Evolutionary conservation across 2,329 filamentous ascomycete genomes (phyloP).

Genomic region (Triangularia verruculosa): DNA sequence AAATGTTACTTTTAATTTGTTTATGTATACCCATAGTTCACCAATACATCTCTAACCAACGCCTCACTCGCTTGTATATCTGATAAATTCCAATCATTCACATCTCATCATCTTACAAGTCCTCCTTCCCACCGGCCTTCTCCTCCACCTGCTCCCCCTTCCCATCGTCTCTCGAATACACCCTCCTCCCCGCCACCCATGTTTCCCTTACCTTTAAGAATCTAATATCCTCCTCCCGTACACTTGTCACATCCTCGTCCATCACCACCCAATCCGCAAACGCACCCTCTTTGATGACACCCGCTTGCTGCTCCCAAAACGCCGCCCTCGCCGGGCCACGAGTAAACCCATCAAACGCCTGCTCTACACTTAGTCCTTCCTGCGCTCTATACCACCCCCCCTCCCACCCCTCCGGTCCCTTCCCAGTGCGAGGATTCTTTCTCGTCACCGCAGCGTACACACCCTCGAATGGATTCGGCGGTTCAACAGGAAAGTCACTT

Average conservation of each 20-base stretch:
- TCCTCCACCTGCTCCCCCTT: background rate
- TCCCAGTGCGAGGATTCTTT: conserved; percentile 55
- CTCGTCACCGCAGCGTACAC: conserved; percentile 66
- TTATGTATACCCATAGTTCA: background rate
- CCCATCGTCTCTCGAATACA: conserved; percentile 39
- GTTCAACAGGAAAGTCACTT: conserved; percentile 71
- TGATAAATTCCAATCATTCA: background rate
- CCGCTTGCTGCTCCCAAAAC: conserved; percentile 57
- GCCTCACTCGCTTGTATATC: background rate
- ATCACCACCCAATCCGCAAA: conserved; percentile 72
- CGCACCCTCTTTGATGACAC: conserved; percentile 56
- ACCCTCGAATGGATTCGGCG: conserved; percentile 63
- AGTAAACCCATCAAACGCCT: conserved; percentile 63
- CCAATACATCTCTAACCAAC: background rate
- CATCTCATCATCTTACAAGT: background rate
- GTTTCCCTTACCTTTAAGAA: conserved; percentile 65
- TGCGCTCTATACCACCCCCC: conserved; percentile 57
- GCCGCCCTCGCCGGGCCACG: conserved; percentile 55
- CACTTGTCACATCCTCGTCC: conserved; percentile 56
- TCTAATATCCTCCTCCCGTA: too few relatives aligned
- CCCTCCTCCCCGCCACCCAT: conserved; percentile 60
- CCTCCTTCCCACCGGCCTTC: conserved; percentile 9
- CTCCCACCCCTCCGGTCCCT: conserved; percentile 45
- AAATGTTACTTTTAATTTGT: background rate
- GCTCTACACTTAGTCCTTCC: conserved; percentile 55